These are phyloP conservation scores for Alternaria longipes DNA, from an alignment of 2,329 filamentous ascomycete genomes.

Conservation along the genomic window DNA sequence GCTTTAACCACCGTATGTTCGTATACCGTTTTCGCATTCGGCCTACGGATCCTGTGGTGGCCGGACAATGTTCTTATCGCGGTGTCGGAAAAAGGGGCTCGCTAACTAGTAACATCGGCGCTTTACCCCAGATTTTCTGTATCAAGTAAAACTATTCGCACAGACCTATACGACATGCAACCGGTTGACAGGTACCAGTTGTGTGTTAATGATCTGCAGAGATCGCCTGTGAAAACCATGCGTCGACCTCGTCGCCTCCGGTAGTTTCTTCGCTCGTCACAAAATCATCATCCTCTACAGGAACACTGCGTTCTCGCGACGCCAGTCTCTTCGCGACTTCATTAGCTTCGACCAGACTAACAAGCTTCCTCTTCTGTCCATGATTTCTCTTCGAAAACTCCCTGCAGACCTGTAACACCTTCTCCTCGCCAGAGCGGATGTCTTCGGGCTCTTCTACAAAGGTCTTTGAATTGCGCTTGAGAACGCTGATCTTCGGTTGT, in stretches of 20 bases:
- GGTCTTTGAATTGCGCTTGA: conserved; percentile 11
- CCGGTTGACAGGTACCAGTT: neutral
- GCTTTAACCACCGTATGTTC: neutral
- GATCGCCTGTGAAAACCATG: neutral
- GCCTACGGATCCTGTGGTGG: neutral
- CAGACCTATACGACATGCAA: neutral
- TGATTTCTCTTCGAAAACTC: conserved; percentile 34
- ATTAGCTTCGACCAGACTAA: conserved; percentile 67
- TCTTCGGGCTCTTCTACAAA: conserved; percentile 31
- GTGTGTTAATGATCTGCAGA: neutral
- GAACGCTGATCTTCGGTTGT: neutral
- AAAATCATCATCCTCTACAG: conserved; percentile 23
- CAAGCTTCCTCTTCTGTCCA: conserved; percentile 60
- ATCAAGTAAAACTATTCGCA: neutral
- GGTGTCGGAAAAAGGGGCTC: neutral
- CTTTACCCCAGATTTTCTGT: neutral
- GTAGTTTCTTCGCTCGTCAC: conserved; percentile 46
- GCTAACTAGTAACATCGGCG: neutral
- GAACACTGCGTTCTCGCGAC: conserved; percentile 64
- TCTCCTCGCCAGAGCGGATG: conserved; percentile 15
- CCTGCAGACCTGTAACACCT: conserved; percentile 52
- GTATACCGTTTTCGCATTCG: neutral
- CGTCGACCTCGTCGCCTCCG: conserved; percentile 8
- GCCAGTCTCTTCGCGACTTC: conserved; percentile 65
- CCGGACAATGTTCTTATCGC: neutral